Evolutionary conservation across 352 stramenopile genomes (phyloP).

Genomic region (Globisporangium heterothallicum): DNA sequence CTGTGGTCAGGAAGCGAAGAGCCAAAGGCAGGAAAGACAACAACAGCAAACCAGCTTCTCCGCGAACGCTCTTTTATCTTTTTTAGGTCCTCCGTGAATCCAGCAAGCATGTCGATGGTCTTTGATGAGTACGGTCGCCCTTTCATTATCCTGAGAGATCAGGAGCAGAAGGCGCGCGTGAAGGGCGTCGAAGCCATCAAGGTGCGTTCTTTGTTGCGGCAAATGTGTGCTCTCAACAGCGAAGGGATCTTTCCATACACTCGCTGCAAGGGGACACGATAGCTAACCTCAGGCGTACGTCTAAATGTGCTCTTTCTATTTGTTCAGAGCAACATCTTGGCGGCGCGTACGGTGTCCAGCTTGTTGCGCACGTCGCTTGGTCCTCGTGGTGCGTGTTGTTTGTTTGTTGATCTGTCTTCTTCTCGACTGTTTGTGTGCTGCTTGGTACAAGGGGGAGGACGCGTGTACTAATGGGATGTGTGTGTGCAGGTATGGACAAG

Average conservation of each 20-base stretch:
- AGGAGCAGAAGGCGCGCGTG: conserved; percentile 97
- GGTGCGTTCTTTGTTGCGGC: conserved; percentile 27
- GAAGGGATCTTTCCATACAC: neutral
- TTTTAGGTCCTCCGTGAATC: too few species aligned
- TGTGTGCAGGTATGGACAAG: conserved; percentile 95
- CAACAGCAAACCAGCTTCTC: neutral
- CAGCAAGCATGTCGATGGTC: conserved; percentile 84
- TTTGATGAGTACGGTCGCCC: conserved; percentile 99
- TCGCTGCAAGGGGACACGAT: too few species aligned
- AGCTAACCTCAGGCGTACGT: too few species aligned
- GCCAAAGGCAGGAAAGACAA: conserved; percentile 1
- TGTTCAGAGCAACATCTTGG: conserved; percentile 96
- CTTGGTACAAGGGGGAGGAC: neutral
- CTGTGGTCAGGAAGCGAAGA: conserved; percentile 16
- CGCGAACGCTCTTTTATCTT: neutral
- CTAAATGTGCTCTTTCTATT: neutral
- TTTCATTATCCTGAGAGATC: conserved; percentile 99
- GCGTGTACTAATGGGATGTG: neutral
- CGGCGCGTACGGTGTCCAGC: conserved; percentile 94
- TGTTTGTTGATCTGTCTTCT: neutral
- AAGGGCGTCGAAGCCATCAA: conserved; percentile 99
- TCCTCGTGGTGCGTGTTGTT: conserved; percentile 82
- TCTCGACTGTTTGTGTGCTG: neutral
- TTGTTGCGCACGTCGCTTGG: conserved; percentile 97
- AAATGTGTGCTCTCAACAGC: neutral